Conservation (phyloP, 1,284 basidiomycete species). For the Kalmanozyma brasiliensis region DNA sequence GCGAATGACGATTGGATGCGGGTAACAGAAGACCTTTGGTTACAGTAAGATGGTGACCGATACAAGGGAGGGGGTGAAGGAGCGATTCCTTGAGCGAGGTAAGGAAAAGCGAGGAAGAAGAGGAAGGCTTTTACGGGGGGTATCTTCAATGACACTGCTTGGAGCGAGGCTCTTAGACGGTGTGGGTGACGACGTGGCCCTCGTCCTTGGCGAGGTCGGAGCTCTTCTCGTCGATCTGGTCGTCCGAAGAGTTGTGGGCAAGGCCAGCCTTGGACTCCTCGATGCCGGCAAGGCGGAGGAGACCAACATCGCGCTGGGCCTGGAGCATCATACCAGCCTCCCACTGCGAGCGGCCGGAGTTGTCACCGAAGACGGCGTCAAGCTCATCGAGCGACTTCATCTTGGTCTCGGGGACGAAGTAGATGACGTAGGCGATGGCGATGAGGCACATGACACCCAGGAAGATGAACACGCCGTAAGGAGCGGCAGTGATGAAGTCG, state of each 20-base stretch:
- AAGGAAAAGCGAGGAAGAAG: not conserved
- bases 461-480: conserved; percentile 75
- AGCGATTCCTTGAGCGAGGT: too few species aligned
- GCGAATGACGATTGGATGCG: too few species aligned
- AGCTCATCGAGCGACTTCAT: conserved; percentile 80
- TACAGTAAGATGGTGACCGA: too few species aligned
- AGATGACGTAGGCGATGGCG: conserved; percentile 72
- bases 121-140: not conserved
- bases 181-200: conserved; percentile 24
- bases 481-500: conserved; percentile 42
- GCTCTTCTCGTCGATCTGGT: conserved; percentile 36
- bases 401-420: conserved; percentile 79
- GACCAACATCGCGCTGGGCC: conserved; percentile 50
- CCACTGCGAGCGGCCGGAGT: conserved; percentile 46
- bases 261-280: conserved; percentile 32
- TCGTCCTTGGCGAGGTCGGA: conserved; percentile 23
- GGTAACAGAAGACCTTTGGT: too few species aligned
- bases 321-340: conserved; percentile 46
- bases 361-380: conserved; percentile 52
- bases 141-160: not conserved
- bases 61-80: too few species aligned
- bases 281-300: conserved; percentile 47
- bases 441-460: conserved; percentile 76
- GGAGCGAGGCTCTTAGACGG: not conserved
- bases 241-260: conserved; percentile 26